Percentiles rank a stretch among this genome's conserved stretches.
Conservation (phyloP, 2,329 filamentous ascomycete genomes). For the Falciphora oryzae region DNA sequence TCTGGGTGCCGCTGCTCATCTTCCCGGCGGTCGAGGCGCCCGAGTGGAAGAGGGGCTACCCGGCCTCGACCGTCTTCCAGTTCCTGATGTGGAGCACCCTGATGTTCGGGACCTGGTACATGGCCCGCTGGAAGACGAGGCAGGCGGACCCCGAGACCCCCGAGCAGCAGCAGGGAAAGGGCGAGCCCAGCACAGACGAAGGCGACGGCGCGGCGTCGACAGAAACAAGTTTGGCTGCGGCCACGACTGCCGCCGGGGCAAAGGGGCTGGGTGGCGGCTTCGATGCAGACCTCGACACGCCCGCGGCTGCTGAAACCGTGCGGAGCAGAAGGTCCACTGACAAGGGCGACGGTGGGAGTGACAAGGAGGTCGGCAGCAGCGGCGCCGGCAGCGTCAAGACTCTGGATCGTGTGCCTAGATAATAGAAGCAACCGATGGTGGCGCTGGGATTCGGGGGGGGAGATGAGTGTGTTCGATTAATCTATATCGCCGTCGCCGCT, state of each 20-base stretch:
- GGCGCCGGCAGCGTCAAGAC: not conserved
- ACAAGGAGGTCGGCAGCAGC: too few species aligned
- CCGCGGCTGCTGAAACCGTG: not conserved
- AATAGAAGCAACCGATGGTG: not conserved
- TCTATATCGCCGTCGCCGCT: too few species aligned
- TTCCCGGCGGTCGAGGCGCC: slow-evolving; percentile 32
- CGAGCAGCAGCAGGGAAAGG: not conserved
- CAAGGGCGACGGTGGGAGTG: too few species aligned
- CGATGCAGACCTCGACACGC: too few species aligned
- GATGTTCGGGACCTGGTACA: slow-evolving; percentile 9
- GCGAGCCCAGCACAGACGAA: not conserved
- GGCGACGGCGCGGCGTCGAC: not conserved
- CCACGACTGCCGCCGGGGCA: too few species aligned
- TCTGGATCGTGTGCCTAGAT: not conserved
- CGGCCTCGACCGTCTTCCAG: slow-evolving; percentile 7
- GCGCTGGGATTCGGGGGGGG: not conserved
- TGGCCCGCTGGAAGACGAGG: slow-evolving; percentile 9
- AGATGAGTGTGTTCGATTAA: too few species aligned
- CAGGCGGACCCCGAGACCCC: slow-evolving; percentile 4
- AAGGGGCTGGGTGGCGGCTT: too few species aligned
- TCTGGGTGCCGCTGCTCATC: slow-evolving; percentile 37
- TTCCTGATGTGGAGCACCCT: slow-evolving; percentile 7
- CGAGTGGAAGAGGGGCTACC: slow-evolving; percentile 8
- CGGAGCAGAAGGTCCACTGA: not conserved
- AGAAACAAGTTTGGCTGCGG: not conserved